These are phyloP conservation scores for Lycium ferocissimum DNA, from an alignment of 257 asterid genomes.

Conservation along the genomic window DNA sequence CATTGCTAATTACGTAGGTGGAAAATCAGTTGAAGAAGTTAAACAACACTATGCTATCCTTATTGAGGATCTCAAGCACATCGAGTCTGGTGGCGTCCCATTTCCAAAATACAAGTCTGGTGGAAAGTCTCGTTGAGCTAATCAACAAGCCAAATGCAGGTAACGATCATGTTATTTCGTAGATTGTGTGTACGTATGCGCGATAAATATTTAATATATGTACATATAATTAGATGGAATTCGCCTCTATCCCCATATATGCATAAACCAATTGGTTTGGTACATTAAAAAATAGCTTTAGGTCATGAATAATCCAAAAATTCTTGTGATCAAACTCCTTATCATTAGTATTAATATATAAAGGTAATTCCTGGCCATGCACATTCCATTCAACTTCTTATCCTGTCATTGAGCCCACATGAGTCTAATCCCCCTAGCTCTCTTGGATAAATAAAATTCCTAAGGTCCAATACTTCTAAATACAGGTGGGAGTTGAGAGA, in stretches of 20 bases:
- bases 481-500: neutral
- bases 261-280: neutral
- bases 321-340: slow-evolving; percentile 21
- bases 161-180: slow-evolving; percentile 21
- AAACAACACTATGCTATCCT: slow-evolving; percentile 74
- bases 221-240: neutral
- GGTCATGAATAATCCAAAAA: neutral
- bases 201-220: neutral
- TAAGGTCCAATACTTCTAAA: slow-evolving; percentile 20
- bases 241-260: too few relatives aligned
- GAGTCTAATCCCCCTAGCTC: slow-evolving; percentile 42
- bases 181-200: neutral
- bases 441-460: slow-evolving; percentile 43
- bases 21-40: slow-evolving; percentile 72
- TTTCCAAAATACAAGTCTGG: slow-evolving; percentile 59
- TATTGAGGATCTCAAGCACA: slow-evolving; percentile 70
- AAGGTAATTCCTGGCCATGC: slow-evolving; percentile 24
- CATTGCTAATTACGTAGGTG: slow-evolving; percentile 65
- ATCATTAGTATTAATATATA: neutral
- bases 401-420: slow-evolving; percentile 46
- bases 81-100: slow-evolving; percentile 74
- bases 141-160: slow-evolving; percentile 27
- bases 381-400: slow-evolving; percentile 36
- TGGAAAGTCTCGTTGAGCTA: slow-evolving; percentile 33
- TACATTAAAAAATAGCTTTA: neutral